These are phyloP conservation scores for Boletus semigastroideus DNA, from an alignment of 1,284 basidiomycete genomes.

Conservation along the genomic window DNA sequence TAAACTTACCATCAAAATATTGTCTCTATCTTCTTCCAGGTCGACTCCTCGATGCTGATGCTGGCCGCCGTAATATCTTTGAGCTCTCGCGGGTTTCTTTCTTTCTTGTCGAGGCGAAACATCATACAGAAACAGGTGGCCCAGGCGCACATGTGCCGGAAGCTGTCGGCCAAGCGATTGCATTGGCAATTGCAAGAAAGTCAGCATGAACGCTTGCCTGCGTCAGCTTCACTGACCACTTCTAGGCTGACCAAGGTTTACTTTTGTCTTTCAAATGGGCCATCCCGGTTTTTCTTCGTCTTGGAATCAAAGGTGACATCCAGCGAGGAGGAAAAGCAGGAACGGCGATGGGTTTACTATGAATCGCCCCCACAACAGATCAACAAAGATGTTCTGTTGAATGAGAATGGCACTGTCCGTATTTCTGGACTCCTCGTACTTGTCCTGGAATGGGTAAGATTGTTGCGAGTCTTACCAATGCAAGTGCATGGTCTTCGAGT, in stretches of 20 bases:
- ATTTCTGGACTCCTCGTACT: neutral
- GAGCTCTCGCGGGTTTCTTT: neutral
- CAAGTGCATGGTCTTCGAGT: too few relatives aligned
- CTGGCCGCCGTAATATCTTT: neutral
- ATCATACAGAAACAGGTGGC: neutral
- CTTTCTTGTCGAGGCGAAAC: neutral
- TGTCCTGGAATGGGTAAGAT: neutral
- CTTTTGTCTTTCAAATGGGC: neutral
- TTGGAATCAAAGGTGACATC: neutral
- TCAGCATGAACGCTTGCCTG: neutral
- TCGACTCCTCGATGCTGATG: neutral
- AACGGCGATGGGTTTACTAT: neutral
- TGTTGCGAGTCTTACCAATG: neutral
- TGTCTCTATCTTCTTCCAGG: neutral
- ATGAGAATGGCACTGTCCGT: neutral
- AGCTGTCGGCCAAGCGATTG: neutral
- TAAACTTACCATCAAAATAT: neutral
- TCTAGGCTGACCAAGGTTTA: neutral
- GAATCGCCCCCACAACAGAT: neutral
- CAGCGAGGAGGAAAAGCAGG: too few relatives aligned
- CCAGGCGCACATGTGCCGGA: neutral
- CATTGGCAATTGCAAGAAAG: neutral
- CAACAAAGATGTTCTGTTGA: neutral
- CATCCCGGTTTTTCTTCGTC: neutral
- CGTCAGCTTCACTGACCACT: neutral